phyloP scores from a whole-genome alignment of 1,139 yeast genomes.

The Taiozyma sp. region DNA sequence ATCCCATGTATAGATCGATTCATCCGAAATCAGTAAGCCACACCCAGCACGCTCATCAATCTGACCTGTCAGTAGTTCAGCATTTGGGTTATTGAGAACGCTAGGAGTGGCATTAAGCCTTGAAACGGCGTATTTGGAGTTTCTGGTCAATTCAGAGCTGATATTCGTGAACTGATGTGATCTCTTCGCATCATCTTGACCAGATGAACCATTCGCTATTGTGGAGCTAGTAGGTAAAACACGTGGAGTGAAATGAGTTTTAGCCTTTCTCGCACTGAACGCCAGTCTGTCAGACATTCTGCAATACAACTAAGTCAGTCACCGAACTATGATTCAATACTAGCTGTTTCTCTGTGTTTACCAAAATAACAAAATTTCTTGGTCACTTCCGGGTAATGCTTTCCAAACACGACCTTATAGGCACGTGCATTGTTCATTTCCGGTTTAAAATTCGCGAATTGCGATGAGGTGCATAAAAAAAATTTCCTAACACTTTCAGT shows the following conservation, averaged over 20 bases:
- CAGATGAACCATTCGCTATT: background rate
- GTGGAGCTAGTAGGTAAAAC: conserved; percentile 4
- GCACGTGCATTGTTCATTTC: background rate
- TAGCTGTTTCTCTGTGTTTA: background rate
- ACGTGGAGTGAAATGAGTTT: conserved; percentile 9
- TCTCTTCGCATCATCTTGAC: background rate
- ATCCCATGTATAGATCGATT: conserved; percentile 64
- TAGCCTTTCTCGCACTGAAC: conserved; percentile 1
- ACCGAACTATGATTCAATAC: background rate
- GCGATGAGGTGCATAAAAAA: background rate
- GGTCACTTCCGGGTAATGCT: background rate
- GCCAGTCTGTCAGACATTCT: background rate
- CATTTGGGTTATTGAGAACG: conserved; percentile 11
- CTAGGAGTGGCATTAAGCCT: conserved; percentile 56
- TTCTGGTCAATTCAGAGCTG: conserved; percentile 51
- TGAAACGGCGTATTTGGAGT: conserved; percentile 54
- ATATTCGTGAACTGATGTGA: conserved; percentile 19
- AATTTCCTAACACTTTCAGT: background rate
- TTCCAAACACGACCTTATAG: background rate
- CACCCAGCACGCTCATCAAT: conserved; percentile 51
- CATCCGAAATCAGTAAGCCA: conserved; percentile 49
- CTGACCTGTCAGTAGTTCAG: conserved; percentile 36
- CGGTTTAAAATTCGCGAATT: background rate
- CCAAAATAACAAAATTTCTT: background rate
- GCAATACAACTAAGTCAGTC: background rate